phyloP scores from a whole-genome alignment of 257 asterid genomes.

The Nyctanthes arbortristis region DNA sequence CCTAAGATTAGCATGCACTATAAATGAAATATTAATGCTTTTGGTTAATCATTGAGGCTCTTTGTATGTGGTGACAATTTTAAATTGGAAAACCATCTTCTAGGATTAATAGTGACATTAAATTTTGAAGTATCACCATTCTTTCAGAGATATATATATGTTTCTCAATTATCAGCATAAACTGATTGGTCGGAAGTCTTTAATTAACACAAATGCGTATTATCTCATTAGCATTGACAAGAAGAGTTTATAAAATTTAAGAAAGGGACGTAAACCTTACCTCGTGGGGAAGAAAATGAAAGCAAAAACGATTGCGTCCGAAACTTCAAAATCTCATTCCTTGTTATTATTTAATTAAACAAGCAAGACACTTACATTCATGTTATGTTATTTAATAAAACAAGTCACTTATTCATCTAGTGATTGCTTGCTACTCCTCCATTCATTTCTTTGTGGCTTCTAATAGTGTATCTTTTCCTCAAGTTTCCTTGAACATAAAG shows the following conservation, averaged over 20 bases:
- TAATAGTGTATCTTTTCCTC: not conserved
- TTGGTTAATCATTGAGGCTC: not conserved
- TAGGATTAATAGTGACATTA: not conserved
- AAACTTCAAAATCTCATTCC: not conserved
- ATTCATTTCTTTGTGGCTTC: not conserved
- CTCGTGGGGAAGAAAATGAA: not conserved
- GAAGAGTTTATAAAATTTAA: not conserved
- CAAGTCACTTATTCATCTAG: not conserved
- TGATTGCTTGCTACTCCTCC: not conserved
- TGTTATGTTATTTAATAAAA: not conserved
- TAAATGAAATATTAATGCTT: not conserved
- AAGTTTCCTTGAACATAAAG: not conserved
- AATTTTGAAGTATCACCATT: not conserved
- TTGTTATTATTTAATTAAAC: too few relatives aligned
- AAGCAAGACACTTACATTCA: too few relatives aligned
- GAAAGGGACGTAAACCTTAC: not conserved
- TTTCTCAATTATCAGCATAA: too few relatives aligned
- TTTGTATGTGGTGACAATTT: not conserved
- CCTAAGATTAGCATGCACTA: not conserved
- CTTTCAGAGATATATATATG: too few relatives aligned
- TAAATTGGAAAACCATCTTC: not conserved
- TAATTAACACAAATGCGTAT: not conserved
- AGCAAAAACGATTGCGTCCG: not conserved
- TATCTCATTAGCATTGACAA: not conserved
- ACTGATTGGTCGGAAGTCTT: too few relatives aligned